A percentile compares a stretch with the other conserved stretches of the same genome.
These are phyloP conservation scores for Penicillium sp. DNA, from an alignment of 2,329 filamentous ascomycete species.

Conservation along the genomic window DNA sequence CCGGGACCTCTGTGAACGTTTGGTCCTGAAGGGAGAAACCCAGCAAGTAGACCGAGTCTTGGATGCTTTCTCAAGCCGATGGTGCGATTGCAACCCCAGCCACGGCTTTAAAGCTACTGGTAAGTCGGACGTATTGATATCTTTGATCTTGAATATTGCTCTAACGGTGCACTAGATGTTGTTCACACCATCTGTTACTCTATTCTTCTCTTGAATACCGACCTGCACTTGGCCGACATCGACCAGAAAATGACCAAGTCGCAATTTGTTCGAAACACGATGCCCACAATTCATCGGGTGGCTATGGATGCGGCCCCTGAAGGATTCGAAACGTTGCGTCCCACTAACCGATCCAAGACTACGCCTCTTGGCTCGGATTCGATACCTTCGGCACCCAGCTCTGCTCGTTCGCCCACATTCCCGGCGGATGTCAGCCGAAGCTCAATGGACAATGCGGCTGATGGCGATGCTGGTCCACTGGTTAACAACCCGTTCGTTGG, in stretches of 20 bases:
- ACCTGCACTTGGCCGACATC: conserved; percentile 90
- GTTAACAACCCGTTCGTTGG: conserved; percentile 74
- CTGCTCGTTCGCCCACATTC: conserved; percentile 20
- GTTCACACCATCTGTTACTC: conserved; percentile 98
- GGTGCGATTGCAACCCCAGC: conserved; percentile 87
- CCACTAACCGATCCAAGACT: conserved; percentile 24
- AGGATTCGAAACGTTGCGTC: conserved; percentile 55
- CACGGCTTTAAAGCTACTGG: conserved; percentile 88
- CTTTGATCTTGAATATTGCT: not conserved
- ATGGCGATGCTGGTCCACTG: conserved; percentile 55
- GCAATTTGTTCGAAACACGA: conserved; percentile 94
- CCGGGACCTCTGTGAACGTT: conserved; percentile 71
- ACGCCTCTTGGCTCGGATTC: conserved; percentile 40
- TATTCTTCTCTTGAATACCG: conserved; percentile 89
- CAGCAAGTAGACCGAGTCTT: conserved; percentile 95
- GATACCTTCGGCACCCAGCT: conserved; percentile 14
- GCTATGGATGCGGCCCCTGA: conserved; percentile 67
- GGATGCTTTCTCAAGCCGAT: conserved; percentile 79
- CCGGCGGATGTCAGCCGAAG: conserved; percentile 12
- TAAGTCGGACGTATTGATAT: conserved; percentile 42
- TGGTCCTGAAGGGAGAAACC: conserved; percentile 83
- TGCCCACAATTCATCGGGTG: conserved; percentile 78
- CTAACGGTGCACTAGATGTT: conserved; percentile 59
- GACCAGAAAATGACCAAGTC: conserved; percentile 92
- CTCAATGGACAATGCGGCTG: conserved; percentile 23